These are phyloP conservation scores for Platanthera guangdongensis DNA, from an alignment of 106 monocot species.

Conservation along the genomic window DNA sequence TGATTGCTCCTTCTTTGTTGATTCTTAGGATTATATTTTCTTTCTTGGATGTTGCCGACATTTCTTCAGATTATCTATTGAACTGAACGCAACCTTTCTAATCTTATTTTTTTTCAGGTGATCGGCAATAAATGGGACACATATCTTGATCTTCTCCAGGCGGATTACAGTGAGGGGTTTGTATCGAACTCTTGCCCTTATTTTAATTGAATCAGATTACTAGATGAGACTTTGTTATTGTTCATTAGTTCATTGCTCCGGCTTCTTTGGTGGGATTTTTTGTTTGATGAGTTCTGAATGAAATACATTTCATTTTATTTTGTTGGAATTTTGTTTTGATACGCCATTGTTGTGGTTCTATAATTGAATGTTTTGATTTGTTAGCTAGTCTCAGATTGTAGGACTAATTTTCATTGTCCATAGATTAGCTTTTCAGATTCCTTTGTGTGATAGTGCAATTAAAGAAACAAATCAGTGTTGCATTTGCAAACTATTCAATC, in stretches of 20 bases:
- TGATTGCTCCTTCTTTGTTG: not conserved
- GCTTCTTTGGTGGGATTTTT: not conserved
- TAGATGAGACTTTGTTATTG: not conserved
- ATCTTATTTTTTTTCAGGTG: constrained; percentile 22
- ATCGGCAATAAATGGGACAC: constrained; percentile 63
- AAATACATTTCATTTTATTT: too few species aligned
- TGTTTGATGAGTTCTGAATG: not conserved
- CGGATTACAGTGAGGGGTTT: constrained; percentile 54
- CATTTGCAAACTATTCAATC: not conserved
- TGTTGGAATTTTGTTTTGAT: too few species aligned
- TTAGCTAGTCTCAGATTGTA: too few species aligned
- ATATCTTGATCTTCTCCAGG: constrained; percentile 55
- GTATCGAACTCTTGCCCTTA: constrained; percentile 1
- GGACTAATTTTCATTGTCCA: not conserved
- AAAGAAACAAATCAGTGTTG: not conserved
- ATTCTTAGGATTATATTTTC: not conserved
- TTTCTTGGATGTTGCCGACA: not conserved
- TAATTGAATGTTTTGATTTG: too few species aligned
- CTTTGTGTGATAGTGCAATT: not conserved
- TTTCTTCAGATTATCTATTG: not conserved
- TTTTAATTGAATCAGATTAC: not conserved
- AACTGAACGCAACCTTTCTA: not conserved
- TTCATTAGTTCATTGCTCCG: not conserved
- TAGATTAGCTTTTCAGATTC: not conserved
- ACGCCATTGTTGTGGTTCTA: too few species aligned